A percentile compares a stretch with the other conserved stretches of the same genome.
Conservation (phyloP, 176 grass and related monocot genomes). For the Eremochloa ophiuroides region DNA sequence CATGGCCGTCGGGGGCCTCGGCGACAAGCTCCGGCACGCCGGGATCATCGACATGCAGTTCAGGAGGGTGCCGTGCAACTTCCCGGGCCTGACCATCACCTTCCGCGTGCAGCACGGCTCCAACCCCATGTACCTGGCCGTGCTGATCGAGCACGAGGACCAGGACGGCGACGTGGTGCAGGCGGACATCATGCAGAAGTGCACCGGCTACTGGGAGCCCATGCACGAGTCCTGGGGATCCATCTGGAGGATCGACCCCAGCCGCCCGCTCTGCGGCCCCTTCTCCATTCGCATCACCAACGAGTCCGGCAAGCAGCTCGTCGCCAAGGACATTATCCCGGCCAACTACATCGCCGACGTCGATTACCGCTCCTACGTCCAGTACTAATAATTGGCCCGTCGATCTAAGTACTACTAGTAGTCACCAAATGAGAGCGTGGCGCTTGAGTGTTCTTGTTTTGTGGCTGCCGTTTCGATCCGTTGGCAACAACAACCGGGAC, state of each 20-base stretch:
- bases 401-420: no score
- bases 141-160: constrained; percentile 38
- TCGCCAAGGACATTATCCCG: constrained; percentile 59
- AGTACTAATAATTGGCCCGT: no score
- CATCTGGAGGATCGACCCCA: constrained; percentile 49
- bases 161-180: constrained; percentile 40
- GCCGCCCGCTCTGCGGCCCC: constrained; percentile 34
- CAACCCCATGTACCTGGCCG: constrained; percentile 46
- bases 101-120: constrained; percentile 51
- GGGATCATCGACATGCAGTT: constrained; percentile 39
- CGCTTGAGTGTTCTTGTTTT: not conserved
- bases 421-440: no score
- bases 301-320: constrained; percentile 54
- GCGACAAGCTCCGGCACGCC: constrained; percentile 41
- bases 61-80: constrained; percentile 28
- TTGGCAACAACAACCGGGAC: not conserved
- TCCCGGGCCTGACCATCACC: constrained; percentile 14
- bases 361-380: constrained; percentile 58
- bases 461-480: not conserved
- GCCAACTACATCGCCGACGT: constrained; percentile 52
- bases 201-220: not conserved
- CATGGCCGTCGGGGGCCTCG: constrained; percentile 11
- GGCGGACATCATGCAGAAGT: constrained; percentile 36
- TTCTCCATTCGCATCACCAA: constrained; percentile 64
- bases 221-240: constrained; percentile 60